These are phyloP conservation scores for Kuraishia piskuri DNA, from an alignment of 805 yeast genomes.

Conservation along the genomic window DNA sequence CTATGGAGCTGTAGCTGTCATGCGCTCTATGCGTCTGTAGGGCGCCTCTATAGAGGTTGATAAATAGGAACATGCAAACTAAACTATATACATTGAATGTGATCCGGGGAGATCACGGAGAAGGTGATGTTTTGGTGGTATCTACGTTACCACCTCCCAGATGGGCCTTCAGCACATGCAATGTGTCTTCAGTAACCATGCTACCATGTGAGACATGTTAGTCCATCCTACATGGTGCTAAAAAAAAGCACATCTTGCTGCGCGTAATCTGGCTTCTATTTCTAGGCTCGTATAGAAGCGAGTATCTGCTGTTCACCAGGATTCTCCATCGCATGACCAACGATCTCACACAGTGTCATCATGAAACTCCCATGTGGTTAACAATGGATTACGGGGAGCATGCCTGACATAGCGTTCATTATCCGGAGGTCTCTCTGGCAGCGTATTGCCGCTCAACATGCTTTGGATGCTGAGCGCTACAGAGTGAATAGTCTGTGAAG, in stretches of 20 bases:
- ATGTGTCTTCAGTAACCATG: background rate
- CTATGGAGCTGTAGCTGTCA: too few species aligned
- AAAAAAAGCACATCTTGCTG: background rate
- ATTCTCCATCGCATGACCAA: background rate
- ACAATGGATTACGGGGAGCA: constrained; percentile 54
- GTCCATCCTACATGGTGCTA: background rate
- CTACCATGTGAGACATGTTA: background rate
- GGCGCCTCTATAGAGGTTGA: too few species aligned
- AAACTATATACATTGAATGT: too few species aligned
- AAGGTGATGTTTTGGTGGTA: too few species aligned
- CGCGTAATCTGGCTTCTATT: background rate
- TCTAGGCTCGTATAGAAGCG: too few species aligned
- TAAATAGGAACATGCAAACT: too few species aligned
- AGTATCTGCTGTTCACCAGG: too few species aligned
- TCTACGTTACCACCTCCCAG: too few species aligned
- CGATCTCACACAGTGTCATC: constrained; percentile 36
- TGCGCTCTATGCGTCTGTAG: too few species aligned
- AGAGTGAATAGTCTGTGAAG: constrained; percentile 44
- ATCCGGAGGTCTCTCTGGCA: constrained; percentile 47
- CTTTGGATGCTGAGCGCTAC: constrained; percentile 54
- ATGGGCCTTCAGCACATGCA: too few species aligned
- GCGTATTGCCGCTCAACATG: constrained; percentile 44
- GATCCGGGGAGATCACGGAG: too few species aligned
- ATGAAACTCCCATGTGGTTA: constrained; percentile 43
- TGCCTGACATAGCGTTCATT: constrained; percentile 36